Base-by-base conservation (phyloP, 371 early-diverging fungal genomes). In the Choanephora cucurbitarum region DNA sequence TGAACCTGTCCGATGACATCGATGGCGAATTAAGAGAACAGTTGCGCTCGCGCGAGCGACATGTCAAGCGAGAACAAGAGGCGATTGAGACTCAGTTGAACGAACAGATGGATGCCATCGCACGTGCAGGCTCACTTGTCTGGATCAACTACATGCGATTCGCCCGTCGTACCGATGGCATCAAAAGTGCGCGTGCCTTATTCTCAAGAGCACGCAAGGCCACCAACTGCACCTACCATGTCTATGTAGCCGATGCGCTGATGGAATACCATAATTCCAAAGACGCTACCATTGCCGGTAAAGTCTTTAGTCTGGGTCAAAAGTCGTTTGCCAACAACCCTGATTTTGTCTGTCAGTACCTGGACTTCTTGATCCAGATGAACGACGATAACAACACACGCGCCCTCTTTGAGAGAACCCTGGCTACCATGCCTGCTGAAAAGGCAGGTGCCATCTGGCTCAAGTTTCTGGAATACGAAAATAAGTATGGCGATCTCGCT, bases 201-300 rank as follows among this genome's bases (percentile, higher is more conserved):
- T 94, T 97, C 72, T 83, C 84, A 10, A 77, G 85, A 62, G 93
- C 96, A 0, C 80, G 95, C 44, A 90, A 89, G 49, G 84, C 89
- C 11, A 72, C 74, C 5, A 70, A 89, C 45, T 82, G 87, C 34
- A 91, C 93, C 3, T 89, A 89, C 64, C 95, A 95, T 57, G 82
- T 97, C 3, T 95, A 86, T 72, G 89, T 90, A 19, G 86, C 91
- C 0, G 86, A 91, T 24, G 98, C 96, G 3, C 62, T 94, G 52
- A 91, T 96, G 91, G 98, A 97, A 75, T 93, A 91, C 66, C 91
- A 95, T 62, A 84, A 88, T 57, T 92, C 86, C 58, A 94, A 94
- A 70, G 92, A 94, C 56, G 72, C 88, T 0, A 74, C 61, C 5
- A 83, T 96, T 53, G 94, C 97, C 0, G 93, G 91, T 45, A 90